phyloP scores from a whole-genome alignment of 1,284 basidiomycete species.

The Cryptococcus sp. region DNA sequence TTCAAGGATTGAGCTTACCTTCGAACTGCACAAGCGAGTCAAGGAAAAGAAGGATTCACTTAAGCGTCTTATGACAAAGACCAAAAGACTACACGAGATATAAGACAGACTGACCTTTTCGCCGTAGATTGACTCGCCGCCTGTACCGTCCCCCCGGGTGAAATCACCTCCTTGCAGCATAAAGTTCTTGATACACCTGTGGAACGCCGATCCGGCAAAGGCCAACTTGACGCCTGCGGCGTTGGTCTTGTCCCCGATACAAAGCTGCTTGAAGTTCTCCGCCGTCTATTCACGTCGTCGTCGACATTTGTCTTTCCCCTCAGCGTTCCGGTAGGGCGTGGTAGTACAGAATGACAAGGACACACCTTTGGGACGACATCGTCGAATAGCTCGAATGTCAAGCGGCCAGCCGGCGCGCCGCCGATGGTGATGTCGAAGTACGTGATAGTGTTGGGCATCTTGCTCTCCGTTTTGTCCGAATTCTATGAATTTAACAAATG shows the following conservation, averaged over 20 bases:
- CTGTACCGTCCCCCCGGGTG: slow-evolving; percentile 74
- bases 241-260: slow-evolving; percentile 66
- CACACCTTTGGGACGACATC: slow-evolving; percentile 57
- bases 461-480: background rate
- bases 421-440: slow-evolving; percentile 78
- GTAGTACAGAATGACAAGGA: background rate
- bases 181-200: slow-evolving; percentile 73
- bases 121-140: slow-evolving; percentile 91
- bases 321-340: background rate
- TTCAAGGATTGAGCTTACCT: slow-evolving; percentile 5
- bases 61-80: no score
- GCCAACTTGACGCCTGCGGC: slow-evolving; percentile 53
- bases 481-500: background rate
- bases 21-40: slow-evolving; percentile 23
- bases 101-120: slow-evolving; percentile 56
- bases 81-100: no score
- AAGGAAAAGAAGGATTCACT: no score
- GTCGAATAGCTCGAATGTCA: slow-evolving; percentile 83
- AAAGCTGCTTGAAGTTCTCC: slow-evolving; percentile 87
- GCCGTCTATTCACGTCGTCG: slow-evolving; percentile 60
- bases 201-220: slow-evolving; percentile 66
- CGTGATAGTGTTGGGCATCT: slow-evolving; percentile 54
- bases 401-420: slow-evolving; percentile 61
- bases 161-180: slow-evolving; percentile 69
- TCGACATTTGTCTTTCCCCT: background rate